These are phyloP conservation scores for Hydnomerulius pinastri DNA, from an alignment of 768 basidiomycete species.

Conservation along the genomic window DNA sequence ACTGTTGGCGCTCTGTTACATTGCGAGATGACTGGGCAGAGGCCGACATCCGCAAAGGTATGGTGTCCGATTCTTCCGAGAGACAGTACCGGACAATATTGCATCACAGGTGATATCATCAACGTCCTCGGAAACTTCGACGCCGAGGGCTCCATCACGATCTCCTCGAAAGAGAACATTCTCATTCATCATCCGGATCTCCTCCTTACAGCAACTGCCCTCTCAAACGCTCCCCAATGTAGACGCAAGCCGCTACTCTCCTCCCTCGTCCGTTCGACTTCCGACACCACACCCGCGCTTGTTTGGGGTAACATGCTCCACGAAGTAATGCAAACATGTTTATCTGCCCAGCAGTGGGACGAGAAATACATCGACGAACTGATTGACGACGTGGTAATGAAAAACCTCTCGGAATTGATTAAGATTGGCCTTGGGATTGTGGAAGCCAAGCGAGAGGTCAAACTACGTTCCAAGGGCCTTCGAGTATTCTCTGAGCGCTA, in stretches of 20 bases:
- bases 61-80: slow-evolving; percentile 6
- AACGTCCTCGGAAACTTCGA: slow-evolving; percentile 66
- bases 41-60: slow-evolving; percentile 63
- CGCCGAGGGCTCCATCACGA: slow-evolving; percentile 46
- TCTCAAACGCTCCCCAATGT: slow-evolving; percentile 83
- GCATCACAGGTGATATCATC: slow-evolving; percentile 68
- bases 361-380: slow-evolving; percentile 58
- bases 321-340: slow-evolving; percentile 83
- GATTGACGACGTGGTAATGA: slow-evolving; percentile 56
- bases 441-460: slow-evolving; percentile 66
- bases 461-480: slow-evolving; percentile 62
- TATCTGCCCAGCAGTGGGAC: slow-evolving; percentile 64
- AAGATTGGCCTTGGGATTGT: slow-evolving; percentile 58
- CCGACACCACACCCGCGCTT: slow-evolving; percentile 63
- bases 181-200: slow-evolving; percentile 92
- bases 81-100: background rate
- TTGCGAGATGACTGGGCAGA: slow-evolving; percentile 80
- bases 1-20: slow-evolving; percentile 49
- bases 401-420: slow-evolving; percentile 61
- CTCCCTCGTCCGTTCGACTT: slow-evolving; percentile 56
- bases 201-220: slow-evolving; percentile 86
- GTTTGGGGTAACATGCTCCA: slow-evolving; percentile 95
- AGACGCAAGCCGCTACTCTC: slow-evolving; percentile 84
- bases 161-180: slow-evolving; percentile 66
- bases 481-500: slow-evolving; percentile 66